A percentile compares a stretch with the other conserved stretches of the same genome.
These are phyloP conservation scores for Epipyxis sp. DNA, from an alignment of 108 stramenopile species.

Conservation along the genomic window DNA sequence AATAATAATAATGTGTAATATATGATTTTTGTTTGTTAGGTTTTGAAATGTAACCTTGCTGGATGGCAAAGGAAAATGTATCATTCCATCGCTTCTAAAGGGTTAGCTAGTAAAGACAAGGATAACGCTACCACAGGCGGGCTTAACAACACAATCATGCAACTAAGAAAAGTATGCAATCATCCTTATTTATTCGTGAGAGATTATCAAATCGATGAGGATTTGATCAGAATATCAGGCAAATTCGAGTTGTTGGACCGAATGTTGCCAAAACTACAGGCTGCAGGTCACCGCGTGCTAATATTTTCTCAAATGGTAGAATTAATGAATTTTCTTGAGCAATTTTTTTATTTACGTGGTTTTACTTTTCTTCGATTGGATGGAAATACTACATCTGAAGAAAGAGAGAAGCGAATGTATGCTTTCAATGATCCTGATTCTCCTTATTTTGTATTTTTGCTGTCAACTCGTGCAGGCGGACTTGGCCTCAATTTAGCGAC, in stretches of 20 bases:
- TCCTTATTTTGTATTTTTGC: constrained; percentile 85
- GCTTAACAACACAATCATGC: constrained; percentile 94
- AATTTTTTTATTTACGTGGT: constrained; percentile 63
- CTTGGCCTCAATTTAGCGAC: constrained; percentile 96
- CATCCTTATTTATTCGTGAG: constrained; percentile 99
- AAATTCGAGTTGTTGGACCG: constrained; percentile 48
- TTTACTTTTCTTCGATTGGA: constrained; percentile 93
- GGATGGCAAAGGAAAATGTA: constrained; percentile 95
- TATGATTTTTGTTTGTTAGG: too few species aligned
- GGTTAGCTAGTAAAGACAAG: constrained; percentile 66
- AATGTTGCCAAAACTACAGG: constrained; percentile 60
- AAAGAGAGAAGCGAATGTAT: constrained; percentile 85
- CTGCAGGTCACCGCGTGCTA: constrained; percentile 56
- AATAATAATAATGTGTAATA: too few species aligned
- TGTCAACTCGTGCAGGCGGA: constrained; percentile 92
- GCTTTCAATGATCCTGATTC: constrained; percentile 85
- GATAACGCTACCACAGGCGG: constrained; percentile 51
- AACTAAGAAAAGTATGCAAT: constrained; percentile 96
- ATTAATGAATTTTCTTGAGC: constrained; percentile 63
- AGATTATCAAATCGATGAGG: constrained; percentile 88
- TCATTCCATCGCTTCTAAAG: constrained; percentile 77
- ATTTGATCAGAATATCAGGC: constrained; percentile 63
- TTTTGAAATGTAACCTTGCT: constrained; percentile 83
- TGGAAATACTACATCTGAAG: constrained; percentile 88
- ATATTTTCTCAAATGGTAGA: constrained; percentile 66